Base-by-base conservation (phyloP, 139 green algal genomes). In the Volvox reticuliferus region DNA sequence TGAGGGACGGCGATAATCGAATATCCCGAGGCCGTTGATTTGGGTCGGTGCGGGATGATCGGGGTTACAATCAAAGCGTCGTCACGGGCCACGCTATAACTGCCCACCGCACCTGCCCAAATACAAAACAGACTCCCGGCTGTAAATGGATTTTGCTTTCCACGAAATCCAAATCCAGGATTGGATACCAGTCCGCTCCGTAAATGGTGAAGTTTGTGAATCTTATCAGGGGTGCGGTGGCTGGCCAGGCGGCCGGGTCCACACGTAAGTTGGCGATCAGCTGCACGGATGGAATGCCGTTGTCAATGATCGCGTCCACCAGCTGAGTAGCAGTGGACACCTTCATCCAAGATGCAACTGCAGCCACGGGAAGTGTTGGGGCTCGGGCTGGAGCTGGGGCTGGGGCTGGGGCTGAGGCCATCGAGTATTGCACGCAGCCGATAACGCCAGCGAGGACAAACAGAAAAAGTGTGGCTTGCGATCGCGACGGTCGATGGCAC, bases 91-190 rank as follows among this genome's bases (percentile, higher is more conserved):
- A 55, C 44, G 44, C 44, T 9, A 55, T 9, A 55, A 55, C 44
- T 55, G 44, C 5, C 5, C 44, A 55, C 44, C 44, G 44, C 9
- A 55, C 44, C 44, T 55, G 44, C 5, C 5, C 2, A 17, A 89
- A 89, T 35, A 16, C 55, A 35, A 89, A 89, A 1, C 21, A 17
- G 12, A 89, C 83, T 1, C 83, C 83, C 0, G 83, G 83, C 6
- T 35, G 32, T 28, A 89, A 18, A 16, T 81, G 36, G 36, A 89
- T 50, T 24, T 68, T 89, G 36, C 1, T n/a, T 37, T 89, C 83
- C 2, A 80, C 30, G 24, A 89, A 89, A 1, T 2, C 18, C 12
- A 89, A 35, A 26, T 89, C 83, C 24, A 81, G 68, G 33, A 80
- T 88, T n/a, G 63, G 82, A 22, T 37, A 35, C 55, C 37, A 65